Percentiles rank a stretch among this genome's conserved stretches.
These are phyloP conservation scores for Helicocarpus griseus DNA, from an alignment of 2,329 filamentous ascomycete genomes.

Conservation along the genomic window DNA sequence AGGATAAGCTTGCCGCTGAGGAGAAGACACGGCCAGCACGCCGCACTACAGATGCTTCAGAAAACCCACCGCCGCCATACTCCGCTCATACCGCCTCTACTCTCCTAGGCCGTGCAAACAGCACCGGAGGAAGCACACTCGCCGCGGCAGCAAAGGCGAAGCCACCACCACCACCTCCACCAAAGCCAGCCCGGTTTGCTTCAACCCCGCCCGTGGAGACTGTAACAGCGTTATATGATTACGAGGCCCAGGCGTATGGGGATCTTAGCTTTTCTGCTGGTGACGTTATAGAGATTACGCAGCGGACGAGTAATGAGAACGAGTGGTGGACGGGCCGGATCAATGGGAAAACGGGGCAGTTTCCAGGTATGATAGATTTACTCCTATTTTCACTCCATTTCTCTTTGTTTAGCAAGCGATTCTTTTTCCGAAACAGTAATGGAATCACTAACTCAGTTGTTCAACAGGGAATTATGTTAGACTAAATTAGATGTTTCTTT, in stretches of 20 bases:
- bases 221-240: conserved; percentile 89
- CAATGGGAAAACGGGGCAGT: conserved; percentile 74
- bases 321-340: conserved; percentile 94
- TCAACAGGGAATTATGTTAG: conserved; percentile 35
- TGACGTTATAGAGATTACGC: conserved; percentile 81
- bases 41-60: conserved; percentile 34
- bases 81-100: conserved; percentile 36
- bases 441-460: neutral
- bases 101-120: conserved; percentile 29
- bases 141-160: conserved; percentile 58
- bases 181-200: conserved; percentile 68
- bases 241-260: conserved; percentile 87
- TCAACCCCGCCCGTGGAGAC: conserved; percentile 54
- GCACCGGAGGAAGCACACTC: conserved; percentile 33
- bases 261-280: conserved; percentile 85
- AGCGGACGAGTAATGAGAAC: conserved; percentile 77
- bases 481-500: conserved; percentile 21
- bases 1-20: conserved; percentile 29
- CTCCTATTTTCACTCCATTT: neutral
- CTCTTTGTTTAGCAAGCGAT: neutral
- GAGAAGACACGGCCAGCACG: conserved; percentile 24
- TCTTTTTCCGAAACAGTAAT: neutral
- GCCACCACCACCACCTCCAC: conserved; percentile 57
- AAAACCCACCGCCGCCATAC: conserved; percentile 63
- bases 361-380: conserved; percentile 64